Evolutionary conservation across 164 flowering plant species (phyloP), one percentile per base, ranked within the genome.

Genomic region (Malania oleifera): DNA sequence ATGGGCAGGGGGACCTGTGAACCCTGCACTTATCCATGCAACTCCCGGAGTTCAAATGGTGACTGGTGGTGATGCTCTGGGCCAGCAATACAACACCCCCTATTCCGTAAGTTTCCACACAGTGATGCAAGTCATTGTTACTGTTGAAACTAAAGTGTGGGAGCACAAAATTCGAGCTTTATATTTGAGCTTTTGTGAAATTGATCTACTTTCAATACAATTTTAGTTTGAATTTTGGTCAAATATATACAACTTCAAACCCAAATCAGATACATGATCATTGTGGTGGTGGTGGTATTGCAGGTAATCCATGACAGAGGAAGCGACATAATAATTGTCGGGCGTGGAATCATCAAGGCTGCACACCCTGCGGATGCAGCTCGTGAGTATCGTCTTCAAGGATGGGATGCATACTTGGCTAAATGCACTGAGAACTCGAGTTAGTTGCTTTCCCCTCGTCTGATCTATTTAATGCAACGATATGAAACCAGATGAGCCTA

Each of bases 11-110:
- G 82, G 82, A 14, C 87, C 86, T 17, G 80, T 67, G 48, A 79
- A 82, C 68, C 91, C 96, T 45, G 73, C 90, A 35, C 67, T 93
- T 7, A 83, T 93, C 71, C 96, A 93, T 69, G 95, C 91, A 59
- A 93, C 91, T 12, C 91, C 91, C 52, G 88, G 91, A 26, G 86
- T 85, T 64, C 84, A 90, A 71, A 69, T 93, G 99, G 91, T 85
- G 17, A 76, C 67, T 48, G 97, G 99, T 57, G 95, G 97, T 40
- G 99, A 90, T 75, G 77, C 80, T 25, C 69, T 93, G 55, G 97
- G 99, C 40, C 99, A 93, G 78, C 99, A 85, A 41, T 93, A 93
- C 59, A 90, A 88, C 69, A 93, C 96, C 56, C 99, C 99, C 43
- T 58, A 74, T 59, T 88, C 97, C 53, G 98, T 90, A 76, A 84